Evolutionary conservation across 768 basidiomycete species (phyloP).

Genomic region (Postia placenta): DNA sequence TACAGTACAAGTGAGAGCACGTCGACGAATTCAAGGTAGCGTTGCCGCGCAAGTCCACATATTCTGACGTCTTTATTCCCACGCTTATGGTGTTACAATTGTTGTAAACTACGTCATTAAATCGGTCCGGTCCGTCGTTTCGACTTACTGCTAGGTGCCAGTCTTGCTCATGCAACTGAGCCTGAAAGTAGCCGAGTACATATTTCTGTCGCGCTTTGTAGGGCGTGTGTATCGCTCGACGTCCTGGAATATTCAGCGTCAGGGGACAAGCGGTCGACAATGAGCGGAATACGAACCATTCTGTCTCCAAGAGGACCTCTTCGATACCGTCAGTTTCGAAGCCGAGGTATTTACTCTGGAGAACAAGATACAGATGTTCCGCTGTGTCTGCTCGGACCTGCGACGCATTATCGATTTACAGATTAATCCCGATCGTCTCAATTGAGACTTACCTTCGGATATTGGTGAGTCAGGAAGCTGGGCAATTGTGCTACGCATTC

Average conservation of each 20-base stretch:
- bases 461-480: constrained; percentile 70
- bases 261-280: too few species aligned
- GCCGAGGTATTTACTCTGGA: constrained; percentile 66
- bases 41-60: too few species aligned
- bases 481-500: constrained; percentile 40
- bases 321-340: constrained; percentile 63
- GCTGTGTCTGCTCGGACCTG: constrained; percentile 79
- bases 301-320: constrained; percentile 70
- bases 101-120: not conserved
- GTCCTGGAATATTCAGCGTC: constrained; percentile 33
- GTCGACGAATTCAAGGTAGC: too few species aligned
- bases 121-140: not conserved
- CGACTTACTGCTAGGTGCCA: not conserved
- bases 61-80: constrained; percentile 11
- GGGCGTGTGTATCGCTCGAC: constrained; percentile 33
- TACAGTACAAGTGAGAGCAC: too few species aligned
- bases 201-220: constrained; percentile 35
- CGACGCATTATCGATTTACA: constrained; percentile 7
- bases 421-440: constrained; percentile 6
- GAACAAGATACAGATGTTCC: constrained; percentile 72
- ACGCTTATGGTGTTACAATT: constrained; percentile 2
- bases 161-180: too few species aligned
- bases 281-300: constrained; percentile 59
- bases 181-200: constrained; percentile 33
- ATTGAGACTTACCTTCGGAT: constrained; percentile 66